Conservation (phyloP, 1,284 basidiomycete species). For the Rhodotorula sp. region DNA sequence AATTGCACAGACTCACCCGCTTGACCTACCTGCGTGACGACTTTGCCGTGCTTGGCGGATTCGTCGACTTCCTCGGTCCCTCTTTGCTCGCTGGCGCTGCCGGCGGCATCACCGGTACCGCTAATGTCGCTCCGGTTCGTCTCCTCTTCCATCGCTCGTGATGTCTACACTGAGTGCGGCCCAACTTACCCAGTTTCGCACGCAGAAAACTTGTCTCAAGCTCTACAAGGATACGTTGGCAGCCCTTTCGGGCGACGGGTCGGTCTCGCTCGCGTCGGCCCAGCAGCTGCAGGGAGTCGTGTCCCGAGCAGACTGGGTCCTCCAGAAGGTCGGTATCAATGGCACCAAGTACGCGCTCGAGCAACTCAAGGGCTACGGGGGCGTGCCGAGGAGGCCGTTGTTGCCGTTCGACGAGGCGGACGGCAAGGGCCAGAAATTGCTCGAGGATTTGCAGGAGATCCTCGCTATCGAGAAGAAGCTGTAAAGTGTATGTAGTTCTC, state of each 20-base stretch:
- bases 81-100: conserved; percentile 22
- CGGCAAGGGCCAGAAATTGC: conserved; percentile 22
- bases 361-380: conserved; percentile 24
- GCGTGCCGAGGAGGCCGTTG: conserved; percentile 31
- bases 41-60: conserved; percentile 41
- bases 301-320: conserved; percentile 31
- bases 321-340: conserved; percentile 27
- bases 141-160: not conserved
- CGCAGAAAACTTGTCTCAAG: conserved; percentile 34
- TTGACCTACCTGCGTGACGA: conserved; percentile 29
- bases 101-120: conserved; percentile 37
- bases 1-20: conserved; percentile 24
- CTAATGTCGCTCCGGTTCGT: conserved; percentile 33
- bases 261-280: conserved; percentile 3
- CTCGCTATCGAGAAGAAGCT: conserved; percentile 27
- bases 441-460: conserved; percentile 28
- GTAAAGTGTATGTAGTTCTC: not conserved
- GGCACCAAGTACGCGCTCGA: conserved; percentile 31
- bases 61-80: conserved; percentile 39
- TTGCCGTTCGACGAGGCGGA: conserved; percentile 21
- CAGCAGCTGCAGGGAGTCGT: conserved; percentile 23
- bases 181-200: not conserved
- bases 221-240: conserved; percentile 31
- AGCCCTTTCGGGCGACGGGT: conserved; percentile 16
- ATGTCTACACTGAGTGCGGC: not conserved